A percentile compares a stretch with the other conserved stretches of the same genome.
Conservation (phyloP, 202 grass and related monocot species). For the Eragrostis tef region DNA sequence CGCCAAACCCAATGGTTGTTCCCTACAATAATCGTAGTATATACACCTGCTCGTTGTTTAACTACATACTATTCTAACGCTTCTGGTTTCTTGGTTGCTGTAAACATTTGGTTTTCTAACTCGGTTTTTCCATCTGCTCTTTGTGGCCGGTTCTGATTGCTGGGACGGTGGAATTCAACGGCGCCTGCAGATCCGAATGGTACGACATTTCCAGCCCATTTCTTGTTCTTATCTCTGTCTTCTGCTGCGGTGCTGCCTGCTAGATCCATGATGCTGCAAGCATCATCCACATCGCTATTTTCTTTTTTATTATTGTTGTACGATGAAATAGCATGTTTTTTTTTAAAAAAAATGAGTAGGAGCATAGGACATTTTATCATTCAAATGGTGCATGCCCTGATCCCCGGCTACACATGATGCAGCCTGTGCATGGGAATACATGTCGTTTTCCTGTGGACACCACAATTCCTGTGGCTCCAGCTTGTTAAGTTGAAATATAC, state of each 20-base stretch:
- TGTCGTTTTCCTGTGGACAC: background rate
- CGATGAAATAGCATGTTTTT: too few relatives aligned
- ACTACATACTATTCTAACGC: background rate
- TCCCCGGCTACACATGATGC: background rate
- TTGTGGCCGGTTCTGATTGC: slow-evolving; percentile 32
- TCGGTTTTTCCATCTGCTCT: background rate
- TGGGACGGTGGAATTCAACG: slow-evolving; percentile 21
- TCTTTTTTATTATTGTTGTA: too few relatives aligned
- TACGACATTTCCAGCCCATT: slow-evolving; percentile 37
- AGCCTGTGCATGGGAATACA: background rate
- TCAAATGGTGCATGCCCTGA: slow-evolving; percentile 19
- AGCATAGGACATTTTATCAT: background rate
- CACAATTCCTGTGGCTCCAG: background rate
- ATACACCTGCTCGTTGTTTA: slow-evolving; percentile 36
- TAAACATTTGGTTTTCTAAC: slow-evolving; percentile 24
- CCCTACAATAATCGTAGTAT: background rate
- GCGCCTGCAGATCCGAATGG: slow-evolving; percentile 58
- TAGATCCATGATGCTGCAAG: slow-evolving; percentile 4
- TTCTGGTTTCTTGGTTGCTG: slow-evolving; percentile 11
- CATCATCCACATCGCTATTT: background rate
- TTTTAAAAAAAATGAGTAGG: background rate
- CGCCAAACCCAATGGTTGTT: background rate
- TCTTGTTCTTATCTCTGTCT: slow-evolving; percentile 35
- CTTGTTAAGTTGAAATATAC: background rate
- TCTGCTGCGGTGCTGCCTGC: background rate